Evolutionary conservation across 371 early-diverging fungal species (phyloP).

Genomic region (Rhizopus microsporus): DNA sequence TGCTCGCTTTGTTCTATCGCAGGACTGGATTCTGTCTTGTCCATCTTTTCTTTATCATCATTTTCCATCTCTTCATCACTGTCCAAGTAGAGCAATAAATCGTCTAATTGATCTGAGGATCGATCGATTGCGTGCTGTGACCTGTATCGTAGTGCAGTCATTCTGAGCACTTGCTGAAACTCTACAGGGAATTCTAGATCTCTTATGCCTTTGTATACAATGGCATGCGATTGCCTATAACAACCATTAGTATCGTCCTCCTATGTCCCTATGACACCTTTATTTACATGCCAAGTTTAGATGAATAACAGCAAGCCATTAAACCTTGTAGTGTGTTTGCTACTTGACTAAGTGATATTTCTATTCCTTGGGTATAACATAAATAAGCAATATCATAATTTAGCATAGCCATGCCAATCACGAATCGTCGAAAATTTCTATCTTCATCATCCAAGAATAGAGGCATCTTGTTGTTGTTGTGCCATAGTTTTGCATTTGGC

Average conservation of each 20-base stretch:
- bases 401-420: conserved; percentile 80
- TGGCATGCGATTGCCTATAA: conserved; percentile 41
- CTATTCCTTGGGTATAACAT: conserved; percentile 81
- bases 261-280: background rate
- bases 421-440: conserved; percentile 57
- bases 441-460: conserved; percentile 65
- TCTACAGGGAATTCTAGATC: conserved; percentile 36
- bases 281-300: conserved; percentile 64
- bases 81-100: conserved; percentile 14
- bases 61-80: conserved; percentile 28
- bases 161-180: conserved; percentile 39
- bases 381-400: conserved; percentile 85
- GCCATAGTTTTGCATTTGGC: conserved; percentile 19
- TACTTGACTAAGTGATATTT: conserved; percentile 59
- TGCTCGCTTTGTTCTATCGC: conserved; percentile 28
- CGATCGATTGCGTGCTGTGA: background rate
- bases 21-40: conserved; percentile 9
- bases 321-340: conserved; percentile 76
- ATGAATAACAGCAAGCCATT: conserved; percentile 66
- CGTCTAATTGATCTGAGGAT: background rate
- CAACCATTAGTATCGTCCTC: background rate
- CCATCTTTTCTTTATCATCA: conserved; percentile 2
- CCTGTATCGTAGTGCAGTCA: conserved; percentile 36
- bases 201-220: conserved; percentile 28
- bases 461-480: conserved; percentile 44